These are phyloP conservation scores for Eucalyptus leucophloia DNA, from an alignment of 345 rosid genomes.

Conservation along the genomic window DNA sequence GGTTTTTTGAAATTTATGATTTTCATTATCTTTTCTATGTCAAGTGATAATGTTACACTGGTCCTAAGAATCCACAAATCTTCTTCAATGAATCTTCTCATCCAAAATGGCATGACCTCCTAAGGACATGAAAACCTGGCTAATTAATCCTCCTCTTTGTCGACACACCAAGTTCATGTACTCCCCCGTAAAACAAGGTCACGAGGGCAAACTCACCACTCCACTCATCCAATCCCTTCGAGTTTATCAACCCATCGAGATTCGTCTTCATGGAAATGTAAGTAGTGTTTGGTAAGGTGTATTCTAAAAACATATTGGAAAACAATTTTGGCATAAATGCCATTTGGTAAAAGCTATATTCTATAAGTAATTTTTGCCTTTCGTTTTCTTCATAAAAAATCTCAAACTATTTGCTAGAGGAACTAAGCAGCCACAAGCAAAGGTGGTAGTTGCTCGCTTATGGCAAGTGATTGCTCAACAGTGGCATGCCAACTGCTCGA, in stretches of 20 bases:
- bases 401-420: not conserved
- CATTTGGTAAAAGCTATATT: not conserved
- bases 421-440: not conserved
- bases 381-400: too few relatives aligned
- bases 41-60: not conserved
- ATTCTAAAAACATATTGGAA: not conserved
- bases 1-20: not conserved
- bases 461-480: not conserved
- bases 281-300: not conserved
- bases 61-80: too few relatives aligned
- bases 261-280: not conserved
- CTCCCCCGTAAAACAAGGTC: not conserved
- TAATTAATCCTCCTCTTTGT: not conserved
- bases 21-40: not conserved
- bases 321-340: not conserved
- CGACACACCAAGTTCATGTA: not conserved
- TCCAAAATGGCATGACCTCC: not conserved
- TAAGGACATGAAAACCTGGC: not conserved
- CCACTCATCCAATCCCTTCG: not conserved
- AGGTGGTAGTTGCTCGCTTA: fast-evolving
- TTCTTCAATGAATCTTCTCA: not conserved
- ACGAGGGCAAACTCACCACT: not conserved
- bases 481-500: not conserved
- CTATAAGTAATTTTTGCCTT: not conserved
- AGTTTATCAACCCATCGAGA: not conserved